Percentiles rank a stretch among this genome's conserved stretches.
These are phyloP conservation scores for Solanum hybrid DNA, from an alignment of 305 asterid genomes.

Conservation along the genomic window DNA sequence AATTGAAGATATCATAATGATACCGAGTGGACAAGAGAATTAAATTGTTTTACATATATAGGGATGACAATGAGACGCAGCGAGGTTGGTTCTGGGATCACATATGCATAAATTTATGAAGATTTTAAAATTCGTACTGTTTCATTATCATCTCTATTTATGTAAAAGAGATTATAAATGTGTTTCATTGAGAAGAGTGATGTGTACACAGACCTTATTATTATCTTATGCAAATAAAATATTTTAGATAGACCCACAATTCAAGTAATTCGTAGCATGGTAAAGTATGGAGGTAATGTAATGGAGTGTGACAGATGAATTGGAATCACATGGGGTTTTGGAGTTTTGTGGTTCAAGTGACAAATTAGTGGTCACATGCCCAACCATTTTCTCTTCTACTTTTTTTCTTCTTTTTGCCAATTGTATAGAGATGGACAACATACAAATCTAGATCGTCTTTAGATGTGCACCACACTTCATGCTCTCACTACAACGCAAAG, in stretches of 20 bases:
- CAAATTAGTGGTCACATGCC: slow-evolving; percentile 3
- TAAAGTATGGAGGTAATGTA: not conserved
- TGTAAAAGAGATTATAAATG: not conserved
- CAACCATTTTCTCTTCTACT: not conserved
- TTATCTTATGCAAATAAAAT: not conserved
- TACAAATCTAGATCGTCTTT: not conserved
- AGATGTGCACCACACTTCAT: not conserved
- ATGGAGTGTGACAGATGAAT: not conserved
- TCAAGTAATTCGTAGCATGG: not conserved
- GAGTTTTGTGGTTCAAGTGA: not conserved
- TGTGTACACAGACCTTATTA: not conserved
- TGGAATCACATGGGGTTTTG: not conserved
- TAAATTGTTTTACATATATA: not conserved
- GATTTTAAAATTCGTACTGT: too few species aligned
- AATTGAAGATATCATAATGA: not conserved
- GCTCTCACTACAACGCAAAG: not conserved
- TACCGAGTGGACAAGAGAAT: not conserved
- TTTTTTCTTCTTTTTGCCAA: too few species aligned
- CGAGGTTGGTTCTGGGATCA: not conserved
- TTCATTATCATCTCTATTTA: too few species aligned
- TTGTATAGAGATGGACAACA: not conserved
- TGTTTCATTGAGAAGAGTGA: not conserved
- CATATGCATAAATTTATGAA: not conserved
- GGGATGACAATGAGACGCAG: not conserved
- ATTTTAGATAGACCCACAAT: not conserved